Conservation (phyloP, 1,139 yeast species). For the Pichia sp. region DNA sequence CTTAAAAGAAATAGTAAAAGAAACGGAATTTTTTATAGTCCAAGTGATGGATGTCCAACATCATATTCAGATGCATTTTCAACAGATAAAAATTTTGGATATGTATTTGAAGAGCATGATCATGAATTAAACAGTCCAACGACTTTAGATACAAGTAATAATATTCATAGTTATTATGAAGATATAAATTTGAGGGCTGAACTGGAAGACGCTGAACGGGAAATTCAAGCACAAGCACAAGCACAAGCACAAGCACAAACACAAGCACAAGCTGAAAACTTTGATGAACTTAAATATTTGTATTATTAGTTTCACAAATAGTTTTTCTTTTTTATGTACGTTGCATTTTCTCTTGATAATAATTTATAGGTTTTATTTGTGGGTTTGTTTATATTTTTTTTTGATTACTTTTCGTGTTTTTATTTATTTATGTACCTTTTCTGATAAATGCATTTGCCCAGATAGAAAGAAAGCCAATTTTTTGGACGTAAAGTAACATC, state of each 20-base stretch:
- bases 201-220: slow-evolving; percentile 9
- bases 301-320: slow-evolving; percentile 5
- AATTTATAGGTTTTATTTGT: too few relatives aligned
- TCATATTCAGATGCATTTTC: slow-evolving; percentile 4
- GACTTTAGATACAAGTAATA: slow-evolving; percentile 1
- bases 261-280: slow-evolving; percentile 1
- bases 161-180: not conserved
- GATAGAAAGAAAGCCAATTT: not conserved
- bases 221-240: slow-evolving; percentile 1
- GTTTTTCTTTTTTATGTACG: not conserved
- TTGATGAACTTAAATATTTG: slow-evolving; percentile 15
- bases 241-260: not conserved
- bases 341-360: too few relatives aligned
- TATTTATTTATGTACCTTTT: too few relatives aligned
- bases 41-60: slow-evolving; percentile 3
- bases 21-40: not conserved
- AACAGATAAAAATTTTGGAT: not conserved
- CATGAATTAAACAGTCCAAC: slow-evolving; percentile 4
- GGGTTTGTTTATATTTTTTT: too few relatives aligned
- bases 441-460: too few relatives aligned
- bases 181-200: slow-evolving; percentile 7
- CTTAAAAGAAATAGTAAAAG: not conserved
- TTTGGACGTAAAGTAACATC: too few relatives aligned
- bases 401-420: too few relatives aligned
- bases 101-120: not conserved